A percentile compares a stretch with the other conserved stretches of the same genome.
phyloP scores from a whole-genome alignment of 352 stramenopile species.

The Pelagophyceae sp. region DNA sequence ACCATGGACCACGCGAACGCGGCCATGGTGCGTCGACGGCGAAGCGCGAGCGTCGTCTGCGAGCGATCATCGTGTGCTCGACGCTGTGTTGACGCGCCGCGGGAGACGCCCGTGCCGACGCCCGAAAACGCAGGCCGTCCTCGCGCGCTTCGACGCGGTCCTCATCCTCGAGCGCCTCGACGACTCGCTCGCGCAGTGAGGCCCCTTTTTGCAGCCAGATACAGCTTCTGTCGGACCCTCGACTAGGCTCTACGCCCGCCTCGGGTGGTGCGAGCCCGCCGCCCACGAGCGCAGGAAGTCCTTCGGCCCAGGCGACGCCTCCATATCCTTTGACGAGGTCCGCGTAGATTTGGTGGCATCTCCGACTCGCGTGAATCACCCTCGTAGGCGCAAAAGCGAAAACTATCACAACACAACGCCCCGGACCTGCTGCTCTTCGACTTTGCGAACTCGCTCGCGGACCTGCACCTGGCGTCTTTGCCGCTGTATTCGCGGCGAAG shows the following conservation, averaged over 20 bases:
- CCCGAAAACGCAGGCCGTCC: not conserved
- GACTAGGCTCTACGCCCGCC: not conserved
- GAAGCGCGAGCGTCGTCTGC: too few species aligned
- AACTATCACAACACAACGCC: not conserved
- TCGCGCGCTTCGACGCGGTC: slow-evolving; percentile 15
- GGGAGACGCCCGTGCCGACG: too few species aligned
- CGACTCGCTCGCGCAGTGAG: not conserved
- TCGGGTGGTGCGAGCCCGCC: not conserved
- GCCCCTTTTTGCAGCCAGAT: too few species aligned
- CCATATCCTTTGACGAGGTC: slow-evolving; percentile 5
- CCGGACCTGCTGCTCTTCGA: not conserved
- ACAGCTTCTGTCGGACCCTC: not conserved
- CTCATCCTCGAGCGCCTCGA: slow-evolving; percentile 13
- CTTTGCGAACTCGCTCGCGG: not conserved
- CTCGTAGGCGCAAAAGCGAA: not conserved
- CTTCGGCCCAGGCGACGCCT: slow-evolving; percentile 8
- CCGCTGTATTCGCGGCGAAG: too few species aligned
- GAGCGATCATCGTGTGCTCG: too few species aligned
- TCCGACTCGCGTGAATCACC: too few species aligned
- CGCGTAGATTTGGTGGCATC: too few species aligned
- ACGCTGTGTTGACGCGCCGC: too few species aligned
- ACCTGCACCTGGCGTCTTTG: too few species aligned
- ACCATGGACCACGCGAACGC: not conserved
- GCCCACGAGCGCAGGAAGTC: not conserved
- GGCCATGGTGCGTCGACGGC: not conserved